phyloP scores from a whole-genome alignment of 2,329 filamentous ascomycete genomes.

The Curvularia verruculosa region DNA sequence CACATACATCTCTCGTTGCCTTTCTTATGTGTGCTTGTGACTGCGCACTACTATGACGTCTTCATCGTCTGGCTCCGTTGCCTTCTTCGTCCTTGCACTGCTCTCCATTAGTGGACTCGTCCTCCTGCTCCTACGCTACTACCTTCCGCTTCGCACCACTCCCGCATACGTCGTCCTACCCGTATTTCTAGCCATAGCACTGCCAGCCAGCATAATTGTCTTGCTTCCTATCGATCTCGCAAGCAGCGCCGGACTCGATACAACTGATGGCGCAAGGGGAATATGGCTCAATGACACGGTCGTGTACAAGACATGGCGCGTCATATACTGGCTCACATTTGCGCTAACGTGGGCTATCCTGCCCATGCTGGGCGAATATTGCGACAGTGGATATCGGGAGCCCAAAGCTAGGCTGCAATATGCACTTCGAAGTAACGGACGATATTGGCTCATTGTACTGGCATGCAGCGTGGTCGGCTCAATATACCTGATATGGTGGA shows the following conservation, averaged over 20 bases:
- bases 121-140: conserved; percentile 84
- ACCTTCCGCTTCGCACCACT: conserved; percentile 86
- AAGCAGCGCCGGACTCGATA: conserved; percentile 74
- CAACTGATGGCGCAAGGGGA: conserved; percentile 71
- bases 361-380: conserved; percentile 90
- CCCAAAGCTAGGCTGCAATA: conserved; percentile 80
- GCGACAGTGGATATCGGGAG: conserved; percentile 90
- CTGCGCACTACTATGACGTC: conserved; percentile 49
- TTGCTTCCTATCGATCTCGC: conserved; percentile 96
- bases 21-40: conserved; percentile 25
- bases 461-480: conserved; percentile 72
- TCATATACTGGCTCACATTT: conserved; percentile 97
- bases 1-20: conserved; percentile 2
- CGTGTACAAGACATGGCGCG: conserved; percentile 87
- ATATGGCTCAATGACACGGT: conserved; percentile 85
- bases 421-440: conserved; percentile 83
- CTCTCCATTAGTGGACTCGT: conserved; percentile 76
- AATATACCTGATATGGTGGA: conserved; percentile 81
- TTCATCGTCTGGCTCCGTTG: conserved; percentile 75
- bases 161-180: conserved; percentile 88
- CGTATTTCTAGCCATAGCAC: conserved; percentile 92
- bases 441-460: conserved; percentile 84
- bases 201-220: conserved; percentile 88
- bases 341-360: conserved; percentile 93
- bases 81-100: conserved; percentile 77